Percentiles rank a stretch among this genome's conserved stretches.
Evolutionary conservation across 2,329 filamentous ascomycete species (phyloP).

Genomic region (Lecanicillium sp.): DNA sequence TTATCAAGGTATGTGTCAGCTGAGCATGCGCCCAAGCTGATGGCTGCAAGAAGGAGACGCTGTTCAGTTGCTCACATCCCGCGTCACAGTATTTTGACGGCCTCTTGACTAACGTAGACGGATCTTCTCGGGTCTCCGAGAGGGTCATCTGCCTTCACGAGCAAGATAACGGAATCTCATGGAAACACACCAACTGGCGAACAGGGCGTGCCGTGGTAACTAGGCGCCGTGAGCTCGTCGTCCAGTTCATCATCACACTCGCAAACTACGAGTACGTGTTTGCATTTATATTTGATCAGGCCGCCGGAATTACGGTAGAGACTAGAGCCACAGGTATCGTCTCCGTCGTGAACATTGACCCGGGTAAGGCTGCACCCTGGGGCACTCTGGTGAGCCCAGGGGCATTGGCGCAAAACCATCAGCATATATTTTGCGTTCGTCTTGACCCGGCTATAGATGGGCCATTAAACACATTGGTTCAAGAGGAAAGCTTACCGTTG

Average conservation of each 20-base stretch:
- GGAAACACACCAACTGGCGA: constrained; percentile 55
- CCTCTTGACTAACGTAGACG: constrained; percentile 20
- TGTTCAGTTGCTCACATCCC: no score
- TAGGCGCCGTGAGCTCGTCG: constrained; percentile 46
- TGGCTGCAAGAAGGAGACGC: not conserved
- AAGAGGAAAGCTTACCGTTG: constrained; percentile 33
- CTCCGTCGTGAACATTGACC: constrained; percentile 37
- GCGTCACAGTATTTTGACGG: constrained; percentile 26
- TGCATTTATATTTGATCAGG: constrained; percentile 42
- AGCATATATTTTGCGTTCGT: constrained; percentile 57
- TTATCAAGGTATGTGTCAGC: constrained; percentile 38
- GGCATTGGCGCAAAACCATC: constrained; percentile 56
- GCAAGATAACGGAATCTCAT: constrained; percentile 43
- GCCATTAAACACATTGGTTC: constrained; percentile 43
- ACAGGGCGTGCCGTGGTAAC: constrained; percentile 48
- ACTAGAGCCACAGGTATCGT: constrained; percentile 34
- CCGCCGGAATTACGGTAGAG: constrained; percentile 30
- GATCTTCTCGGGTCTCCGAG: constrained; percentile 34
- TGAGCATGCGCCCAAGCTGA: not conserved
- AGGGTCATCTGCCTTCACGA: constrained; percentile 27
- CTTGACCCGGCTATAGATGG: constrained; percentile 58
- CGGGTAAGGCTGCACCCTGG: constrained; percentile 46
- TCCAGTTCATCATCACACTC: constrained; percentile 55
- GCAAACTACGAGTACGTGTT: constrained; percentile 53
- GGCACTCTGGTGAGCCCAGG: constrained; percentile 55